Evolutionary conservation across 108 stramenopile species (phyloP), one percentile per base, ranked within the genome.

Genomic region (Pseudonitzschia multistriata): DNA sequence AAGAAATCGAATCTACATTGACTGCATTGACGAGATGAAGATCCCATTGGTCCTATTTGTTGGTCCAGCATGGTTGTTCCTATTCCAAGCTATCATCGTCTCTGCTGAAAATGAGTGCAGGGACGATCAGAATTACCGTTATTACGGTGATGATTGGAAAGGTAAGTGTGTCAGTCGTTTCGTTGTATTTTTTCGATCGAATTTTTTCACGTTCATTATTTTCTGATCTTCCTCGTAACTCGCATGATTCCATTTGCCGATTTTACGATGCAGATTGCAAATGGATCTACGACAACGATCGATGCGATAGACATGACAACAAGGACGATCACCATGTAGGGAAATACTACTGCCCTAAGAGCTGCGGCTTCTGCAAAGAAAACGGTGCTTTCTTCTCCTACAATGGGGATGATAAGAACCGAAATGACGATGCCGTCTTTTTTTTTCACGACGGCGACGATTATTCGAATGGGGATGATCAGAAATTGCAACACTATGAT

Each of bases 71-170:
- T 49, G 49, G 49, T 49, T 17, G 49, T 17, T 17, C 49, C n/a
- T 49, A 17, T 49, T 15, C 4, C 15, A 17, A 49, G n/a, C 49
- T 3, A 21, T 17, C 49, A 17, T 15, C 3, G n/a, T 49, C n/a
- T 49, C 49, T 3, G 49, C 49, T 4, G n/a, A 4, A 17, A 17
- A 4, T 21, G 49, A 49, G 19, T 49, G 49, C 17, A 21, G 49
- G 6, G 49, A 49, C n/a, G 49, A 49, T 17, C 13, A 49, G 4
- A 17, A 17, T 21, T 49, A 49, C 19, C 49, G 49, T 21, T 49
- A 49, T 21, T 21, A 49, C n/a, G 49, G 49, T 17, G 15, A 49
- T 49, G n/a, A 49, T 21, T 49, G 49, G 49, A 49, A 49, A 49
- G 49, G 49, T 49, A 3, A 17, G 49, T 21, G 19, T 49, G 4